Evolutionary conservation across 2,329 filamentous ascomycete species (phyloP), one percentile per base, ranked within the genome.

Genomic region (Epichloe glyceriae): DNA sequence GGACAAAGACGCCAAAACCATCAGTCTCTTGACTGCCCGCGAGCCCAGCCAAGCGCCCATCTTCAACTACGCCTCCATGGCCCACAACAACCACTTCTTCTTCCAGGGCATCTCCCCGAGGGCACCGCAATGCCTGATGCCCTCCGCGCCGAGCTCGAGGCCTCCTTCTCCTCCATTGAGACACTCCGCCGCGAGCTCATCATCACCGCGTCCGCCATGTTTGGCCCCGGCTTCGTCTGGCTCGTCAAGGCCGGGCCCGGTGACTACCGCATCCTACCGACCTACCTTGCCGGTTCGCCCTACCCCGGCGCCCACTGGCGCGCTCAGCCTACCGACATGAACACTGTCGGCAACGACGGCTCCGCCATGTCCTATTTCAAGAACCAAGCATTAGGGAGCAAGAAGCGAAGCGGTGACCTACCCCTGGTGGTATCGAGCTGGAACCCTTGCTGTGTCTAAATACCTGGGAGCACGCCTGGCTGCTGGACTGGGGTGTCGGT

Each of bases 11-110:
- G 68, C 80, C 54, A 82, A 86, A 67, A 73, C 81, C 45, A 82
- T 95, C 62, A 70, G 86, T 62, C 74, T 91, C 62, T 74, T 80
- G 62, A 84, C 84, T 53, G 86, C 91, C 53, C 88, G 89, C 67
- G 80, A 93, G 62, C 85, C 91, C 43, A 75, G 76, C 58, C 75
- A 79, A 55, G 93, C 93, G 41, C 76, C 83, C 59, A 73, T 85
- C 65, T 98, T 98, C 82, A 98, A 97, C 78, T 81, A 94, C 67
- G 93, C 93, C 67, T 95, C 88, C 60, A 95, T 95, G 86, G 87
- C 88, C 51, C 85, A 87, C 76, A 97, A 97, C 79, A 96, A 82
- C 67, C 73, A 82, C 64, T 85, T 88, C 74, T 91, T 88, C 79
- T 90, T 91, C 76, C 66, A 78, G 58, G 69, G 74, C 62, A 64